phyloP scores from a whole-genome alignment of 192 early-diverging fungal species.

The Physocladia obscura region DNA sequence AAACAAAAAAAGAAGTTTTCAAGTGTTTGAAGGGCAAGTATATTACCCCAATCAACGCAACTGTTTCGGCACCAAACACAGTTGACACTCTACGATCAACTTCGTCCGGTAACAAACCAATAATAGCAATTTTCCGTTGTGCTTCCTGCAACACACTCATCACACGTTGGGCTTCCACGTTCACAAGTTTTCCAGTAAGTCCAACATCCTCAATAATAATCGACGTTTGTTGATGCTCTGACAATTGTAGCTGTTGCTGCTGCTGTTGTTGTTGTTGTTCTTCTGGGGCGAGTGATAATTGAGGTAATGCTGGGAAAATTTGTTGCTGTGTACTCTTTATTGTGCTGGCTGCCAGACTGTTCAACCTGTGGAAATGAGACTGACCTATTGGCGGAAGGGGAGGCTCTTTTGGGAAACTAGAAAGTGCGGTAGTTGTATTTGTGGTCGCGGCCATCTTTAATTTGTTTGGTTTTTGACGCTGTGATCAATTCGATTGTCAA shows the following conservation, averaged over 20 bases:
- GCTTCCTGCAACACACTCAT: slow-evolving; percentile 59
- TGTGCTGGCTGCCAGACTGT: not conserved
- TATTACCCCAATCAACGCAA: slow-evolving; percentile 37
- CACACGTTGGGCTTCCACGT: slow-evolving; percentile 56
- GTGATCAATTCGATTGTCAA: not conserved
- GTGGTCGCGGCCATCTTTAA: no score
- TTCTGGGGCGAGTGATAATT: no score
- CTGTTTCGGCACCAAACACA: slow-evolving; percentile 42
- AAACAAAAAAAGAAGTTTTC: not conserved
- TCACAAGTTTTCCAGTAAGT: slow-evolving; percentile 51
- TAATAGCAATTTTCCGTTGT: slow-evolving; percentile 48
- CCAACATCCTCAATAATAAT: slow-evolving; percentile 29
- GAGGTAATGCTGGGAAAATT: no score
- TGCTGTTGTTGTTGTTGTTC: not conserved
- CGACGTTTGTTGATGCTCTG: not conserved
- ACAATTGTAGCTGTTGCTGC: not conserved
- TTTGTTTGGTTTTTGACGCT: no score
- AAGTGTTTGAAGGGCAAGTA: not conserved
- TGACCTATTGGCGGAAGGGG: slow-evolving; percentile 34
- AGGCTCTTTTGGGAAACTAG: slow-evolving; percentile 29
- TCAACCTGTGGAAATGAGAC: not conserved
- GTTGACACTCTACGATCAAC: slow-evolving; percentile 45
- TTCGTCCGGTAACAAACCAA: slow-evolving; percentile 48
- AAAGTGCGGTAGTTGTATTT: not conserved
- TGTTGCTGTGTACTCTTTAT: not conserved